Percentiles rank a stretch among this genome's conserved stretches.
Evolutionary conservation across 148 eudicot species (phyloP).

Genomic region (Rhododendron mucronatum): DNA sequence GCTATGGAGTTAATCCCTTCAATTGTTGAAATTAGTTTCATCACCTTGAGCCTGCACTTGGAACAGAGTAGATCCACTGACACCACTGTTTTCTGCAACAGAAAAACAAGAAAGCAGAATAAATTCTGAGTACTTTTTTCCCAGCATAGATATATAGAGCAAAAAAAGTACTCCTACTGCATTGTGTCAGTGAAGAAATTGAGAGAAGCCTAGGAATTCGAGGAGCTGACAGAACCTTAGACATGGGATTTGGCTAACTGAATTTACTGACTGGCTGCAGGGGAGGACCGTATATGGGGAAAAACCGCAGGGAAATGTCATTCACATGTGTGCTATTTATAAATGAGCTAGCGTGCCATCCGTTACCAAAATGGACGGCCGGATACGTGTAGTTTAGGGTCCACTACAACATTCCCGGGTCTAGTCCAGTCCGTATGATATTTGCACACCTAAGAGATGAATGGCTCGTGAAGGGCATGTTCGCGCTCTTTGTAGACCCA

Average conservation of each 20-base stretch:
- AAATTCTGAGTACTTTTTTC: background rate
- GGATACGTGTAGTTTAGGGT: too few species aligned
- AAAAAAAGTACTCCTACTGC: background rate
- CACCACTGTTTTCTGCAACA: conserved; percentile 36
- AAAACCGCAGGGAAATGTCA: background rate
- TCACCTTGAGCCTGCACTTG: conserved; percentile 29
- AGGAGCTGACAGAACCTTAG: conserved; percentile 13
- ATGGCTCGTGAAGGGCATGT: too few species aligned
- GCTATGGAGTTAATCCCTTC: conserved; percentile 32
- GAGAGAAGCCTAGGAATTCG: background rate
- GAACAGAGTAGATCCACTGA: conserved; percentile 31
- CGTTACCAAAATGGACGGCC: too few species aligned
- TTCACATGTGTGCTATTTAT: background rate
- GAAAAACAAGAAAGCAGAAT: background rate
- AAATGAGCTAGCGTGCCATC: background rate
- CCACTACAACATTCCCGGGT: too few species aligned
- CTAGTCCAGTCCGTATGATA: too few species aligned
- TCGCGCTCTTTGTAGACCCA: too few species aligned
- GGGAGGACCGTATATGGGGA: background rate
- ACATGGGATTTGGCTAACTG: conserved; percentile 2
- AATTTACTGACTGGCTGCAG: background rate
- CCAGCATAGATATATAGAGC: background rate
- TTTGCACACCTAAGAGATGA: background rate
- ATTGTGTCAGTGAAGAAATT: background rate
- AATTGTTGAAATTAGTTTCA: conserved; percentile 23